A percentile compares a stretch with the other conserved stretches of the same genome.
phyloP scores from a whole-genome alignment of 1,284 basidiomycete genomes.

The Sanghuangporus weigelae region DNA sequence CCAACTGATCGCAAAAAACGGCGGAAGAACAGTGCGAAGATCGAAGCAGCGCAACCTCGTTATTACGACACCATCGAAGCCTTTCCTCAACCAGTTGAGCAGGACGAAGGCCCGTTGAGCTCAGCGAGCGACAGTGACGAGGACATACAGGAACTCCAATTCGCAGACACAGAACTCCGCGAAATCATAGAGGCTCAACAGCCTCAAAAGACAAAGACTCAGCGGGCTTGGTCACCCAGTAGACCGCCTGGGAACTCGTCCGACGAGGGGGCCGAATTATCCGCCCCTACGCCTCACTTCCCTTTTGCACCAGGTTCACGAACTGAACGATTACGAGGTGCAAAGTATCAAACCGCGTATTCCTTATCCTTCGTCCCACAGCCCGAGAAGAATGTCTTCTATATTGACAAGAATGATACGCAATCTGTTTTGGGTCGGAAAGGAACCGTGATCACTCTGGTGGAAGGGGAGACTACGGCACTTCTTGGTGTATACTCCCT shows the following conservation, averaged over 20 bases:
- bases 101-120: background rate
- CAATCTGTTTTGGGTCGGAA: conserved; percentile 1
- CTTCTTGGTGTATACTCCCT: conserved; percentile 55
- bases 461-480: conserved; percentile 43
- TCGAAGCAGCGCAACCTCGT: background rate
- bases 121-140: conserved; percentile 6
- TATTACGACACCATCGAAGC: background rate
- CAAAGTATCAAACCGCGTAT: conserved; percentile 4
- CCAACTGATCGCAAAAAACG: conserved; percentile 1
- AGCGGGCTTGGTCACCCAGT: conserved; percentile 51
- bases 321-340: background rate
- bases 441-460: conserved; percentile 38
- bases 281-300: background rate
- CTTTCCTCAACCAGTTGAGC: background rate
- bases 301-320: background rate
- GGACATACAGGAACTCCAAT: background rate
- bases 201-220: conserved; percentile 3
- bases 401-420: conserved; percentile 24
- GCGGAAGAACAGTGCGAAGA: conserved; percentile 1
- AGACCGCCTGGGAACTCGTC: conserved; percentile 45
- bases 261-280: conserved; percentile 30
- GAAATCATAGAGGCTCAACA: background rate
- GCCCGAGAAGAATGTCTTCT: conserved; percentile 41
- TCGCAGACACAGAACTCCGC: background rate
- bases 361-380: conserved; percentile 38